Base-by-base conservation (phyloP, 805 yeast species). In the Starmerella etchellsii region DNA sequence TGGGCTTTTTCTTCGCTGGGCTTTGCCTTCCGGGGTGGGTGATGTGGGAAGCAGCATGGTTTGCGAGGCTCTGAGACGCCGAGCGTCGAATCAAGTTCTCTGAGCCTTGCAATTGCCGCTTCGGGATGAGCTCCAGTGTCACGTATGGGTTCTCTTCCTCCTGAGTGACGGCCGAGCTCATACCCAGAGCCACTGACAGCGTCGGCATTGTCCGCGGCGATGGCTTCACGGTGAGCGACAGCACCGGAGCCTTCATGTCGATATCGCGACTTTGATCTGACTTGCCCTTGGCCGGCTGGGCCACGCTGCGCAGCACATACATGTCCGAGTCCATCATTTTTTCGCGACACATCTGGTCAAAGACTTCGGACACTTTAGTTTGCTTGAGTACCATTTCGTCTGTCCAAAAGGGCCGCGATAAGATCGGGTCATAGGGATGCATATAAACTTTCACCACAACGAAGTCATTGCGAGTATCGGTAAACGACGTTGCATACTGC, bases 291-390 rank as follows among this genome's bases (percentile, higher is more conserved):
- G 9, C 14, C 11, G 19, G 11, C 21, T 30, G 24, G 14, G 60
- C 62, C 5, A 57, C 54, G 3, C 53, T 43, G 29, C 62, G 56
- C 26, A 62, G 42, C 10, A 56, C 50, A 39, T 56, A 63, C 47
- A 52, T 50, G 5, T 48, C 43, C 5, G 47, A 43, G 34, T 62
- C 65, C 39, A 61, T 50, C 39, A 43, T 37, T 29, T 56, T 52
- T 8, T 52, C 55, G 21, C 51, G 43, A 42, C 66, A 62, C 29
- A 63, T 55, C 19, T 34, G 35, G 10, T 52, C 54, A 24, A 62
- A 49, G 3, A 62, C 44, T 2, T 51, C 48, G 5, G 43, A 40
- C 8, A 60, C 32, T 5, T 23, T 23, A 7, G 44, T 40, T 4
- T 54, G 49, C n/a, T 40, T 29, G 14, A 46, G 25, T 7, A 48